Evolutionary conservation across 2,329 filamentous ascomycete genomes (phyloP).

Genomic region (Arthrobotrys sinensis): DNA sequence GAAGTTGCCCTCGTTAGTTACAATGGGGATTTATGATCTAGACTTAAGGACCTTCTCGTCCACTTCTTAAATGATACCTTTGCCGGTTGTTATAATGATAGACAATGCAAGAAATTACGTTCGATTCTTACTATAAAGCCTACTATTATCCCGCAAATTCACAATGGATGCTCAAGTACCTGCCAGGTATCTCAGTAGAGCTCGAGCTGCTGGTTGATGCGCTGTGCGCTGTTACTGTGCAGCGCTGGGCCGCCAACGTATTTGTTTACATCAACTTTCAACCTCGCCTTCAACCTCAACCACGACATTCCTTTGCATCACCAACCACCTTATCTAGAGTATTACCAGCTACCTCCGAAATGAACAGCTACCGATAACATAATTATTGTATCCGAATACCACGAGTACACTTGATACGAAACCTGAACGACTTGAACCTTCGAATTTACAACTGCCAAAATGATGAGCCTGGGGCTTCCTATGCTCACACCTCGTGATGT

Average conservation of each 20-base stretch:
- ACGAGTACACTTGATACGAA: not conserved
- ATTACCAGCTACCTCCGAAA: not conserved
- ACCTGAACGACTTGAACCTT: not conserved
- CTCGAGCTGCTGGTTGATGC: not conserved
- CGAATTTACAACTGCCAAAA: conserved; percentile 15
- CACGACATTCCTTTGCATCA: not conserved
- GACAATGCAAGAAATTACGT: not conserved
- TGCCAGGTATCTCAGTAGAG: too few species aligned
- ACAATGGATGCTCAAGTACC: too few species aligned
- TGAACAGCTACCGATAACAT: conserved; percentile 10
- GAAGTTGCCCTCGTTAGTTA: not conserved
- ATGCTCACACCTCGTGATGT: conserved; percentile 79
- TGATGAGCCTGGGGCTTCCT: conserved; percentile 55
- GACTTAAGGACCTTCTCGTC: conserved; percentile 7
- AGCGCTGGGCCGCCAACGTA: not conserved
- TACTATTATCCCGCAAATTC: too few species aligned
- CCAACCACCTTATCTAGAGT: conserved; percentile 6
- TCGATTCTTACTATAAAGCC: too few species aligned
- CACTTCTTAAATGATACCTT: conserved; percentile 29
- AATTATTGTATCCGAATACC: conserved; percentile 4
- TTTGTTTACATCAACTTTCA: conserved; percentile 30
- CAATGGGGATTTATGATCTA: conserved; percentile 16
- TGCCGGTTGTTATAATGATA: conserved; percentile 1
- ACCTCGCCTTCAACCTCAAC: conserved; percentile 11
- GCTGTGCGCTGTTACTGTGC: conserved; percentile 3